Conservation (phyloP, 768 basidiomycete genomes). For the Tulasnella sp. region DNA sequence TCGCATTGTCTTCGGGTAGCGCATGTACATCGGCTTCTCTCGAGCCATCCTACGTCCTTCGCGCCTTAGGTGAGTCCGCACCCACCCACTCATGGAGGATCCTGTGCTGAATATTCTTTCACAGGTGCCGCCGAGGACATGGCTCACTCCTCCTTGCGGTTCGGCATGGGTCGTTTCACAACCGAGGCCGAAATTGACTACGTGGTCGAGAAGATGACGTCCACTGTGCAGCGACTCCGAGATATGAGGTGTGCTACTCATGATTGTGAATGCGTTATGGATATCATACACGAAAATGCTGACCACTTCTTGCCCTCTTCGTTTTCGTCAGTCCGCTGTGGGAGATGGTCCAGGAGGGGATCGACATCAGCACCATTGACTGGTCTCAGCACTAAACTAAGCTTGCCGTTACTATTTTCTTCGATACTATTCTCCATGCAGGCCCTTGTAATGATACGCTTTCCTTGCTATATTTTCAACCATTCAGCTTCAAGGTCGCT, state of each 20-base stretch:
- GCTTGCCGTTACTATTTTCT: not conserved
- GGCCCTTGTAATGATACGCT: too few relatives aligned
- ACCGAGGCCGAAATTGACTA: constrained; percentile 96
- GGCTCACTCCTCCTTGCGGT: constrained; percentile 96
- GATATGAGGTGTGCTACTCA: constrained; percentile 60
- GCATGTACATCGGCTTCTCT: constrained; percentile 97
- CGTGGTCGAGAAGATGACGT: constrained; percentile 76
- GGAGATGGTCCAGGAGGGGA: constrained; percentile 99
- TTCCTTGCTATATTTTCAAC: too few relatives aligned
- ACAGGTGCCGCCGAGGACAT: constrained; percentile 92
- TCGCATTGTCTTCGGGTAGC: constrained; percentile 94
- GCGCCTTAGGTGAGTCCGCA: constrained; percentile 61
- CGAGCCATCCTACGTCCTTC: constrained; percentile 95
- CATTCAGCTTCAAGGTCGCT: too few relatives aligned
- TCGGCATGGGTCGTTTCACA: constrained; percentile 96
- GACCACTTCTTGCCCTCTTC: not conserved
- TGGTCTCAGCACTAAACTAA: constrained; percentile 59
- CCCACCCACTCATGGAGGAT: not conserved
- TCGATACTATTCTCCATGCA: not conserved
- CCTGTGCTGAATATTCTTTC: constrained; percentile 6
- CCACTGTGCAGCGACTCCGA: constrained; percentile 74
- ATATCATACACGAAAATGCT: too few relatives aligned
- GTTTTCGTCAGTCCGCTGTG: constrained; percentile 61
- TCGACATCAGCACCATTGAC: constrained; percentile 88
- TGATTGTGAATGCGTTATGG: not conserved